These are phyloP conservation scores for Ambrosia hybrid DNA, from an alignment of 140 eudicot genomes.

Conservation along the genomic window DNA sequence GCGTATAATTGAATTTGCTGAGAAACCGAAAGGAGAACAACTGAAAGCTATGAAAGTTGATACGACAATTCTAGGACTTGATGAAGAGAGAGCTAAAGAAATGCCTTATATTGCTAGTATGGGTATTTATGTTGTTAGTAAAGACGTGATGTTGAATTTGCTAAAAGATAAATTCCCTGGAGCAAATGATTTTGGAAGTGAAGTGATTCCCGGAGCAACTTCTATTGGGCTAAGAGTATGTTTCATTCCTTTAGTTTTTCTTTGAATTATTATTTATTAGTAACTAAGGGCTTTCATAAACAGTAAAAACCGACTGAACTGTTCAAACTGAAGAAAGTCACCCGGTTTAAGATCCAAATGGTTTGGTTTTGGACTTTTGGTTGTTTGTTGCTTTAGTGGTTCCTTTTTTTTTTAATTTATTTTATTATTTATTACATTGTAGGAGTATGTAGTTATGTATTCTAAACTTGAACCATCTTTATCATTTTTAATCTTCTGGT, in stretches of 20 bases:
- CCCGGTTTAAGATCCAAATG: neutral
- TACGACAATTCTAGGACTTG: constrained; percentile 91
- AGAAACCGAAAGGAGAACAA: constrained; percentile 93
- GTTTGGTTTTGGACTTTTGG: neutral
- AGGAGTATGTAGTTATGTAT: neutral
- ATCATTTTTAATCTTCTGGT: neutral
- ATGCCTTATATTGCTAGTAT: constrained; percentile 97
- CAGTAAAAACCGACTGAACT: neutral
- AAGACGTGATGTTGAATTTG: constrained; percentile 83
- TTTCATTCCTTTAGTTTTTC: constrained; percentile 7
- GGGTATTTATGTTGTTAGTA: constrained; percentile 95
- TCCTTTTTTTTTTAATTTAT: neutral
- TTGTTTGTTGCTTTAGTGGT: neutral
- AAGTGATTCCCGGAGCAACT: constrained; percentile 97
- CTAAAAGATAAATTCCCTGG: constrained; percentile 78
- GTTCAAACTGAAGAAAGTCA: neutral
- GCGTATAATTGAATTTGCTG: constrained; percentile 84
- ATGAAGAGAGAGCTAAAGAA: constrained; percentile 90
- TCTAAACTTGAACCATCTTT: neutral
- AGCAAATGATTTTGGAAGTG: constrained; percentile 98
- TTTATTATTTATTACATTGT: no score
- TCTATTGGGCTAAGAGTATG: constrained; percentile 85
- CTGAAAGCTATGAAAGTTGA: constrained; percentile 90
- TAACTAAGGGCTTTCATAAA: neutral
- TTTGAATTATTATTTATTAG: constrained; percentile 7